Evolutionary conservation across 2,329 filamentous ascomycete species (phyloP), one percentile per base, ranked within the genome.

Genomic region (Eutypella sp.): DNA sequence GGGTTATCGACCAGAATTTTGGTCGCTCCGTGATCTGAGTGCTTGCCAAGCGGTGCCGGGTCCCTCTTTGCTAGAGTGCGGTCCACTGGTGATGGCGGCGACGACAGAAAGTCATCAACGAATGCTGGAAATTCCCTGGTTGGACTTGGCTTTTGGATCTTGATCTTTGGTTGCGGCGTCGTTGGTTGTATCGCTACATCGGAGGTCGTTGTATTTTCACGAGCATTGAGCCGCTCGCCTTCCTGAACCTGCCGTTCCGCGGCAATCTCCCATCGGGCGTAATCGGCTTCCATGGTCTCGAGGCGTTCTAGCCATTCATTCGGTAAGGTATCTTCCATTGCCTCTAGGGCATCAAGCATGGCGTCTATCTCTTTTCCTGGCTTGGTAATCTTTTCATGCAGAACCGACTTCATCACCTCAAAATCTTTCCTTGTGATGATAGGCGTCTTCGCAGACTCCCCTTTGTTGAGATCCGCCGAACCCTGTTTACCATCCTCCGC

Each of bases 271-370:
- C 93, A 99, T 20, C 83, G 78, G 7, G 82, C 80, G 65, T 92
- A 96, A 24, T 84, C 79, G 10, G 76, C 72, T 64, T 99, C 93
- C 4, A 95, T 72, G 0, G 70, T 67, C 63, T 97, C 93, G 69
- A 97, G 85, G 4, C 84, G 78, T 57, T 95, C 89, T 46, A 97
- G 81, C 93, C 92, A 99, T 23, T 72, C 64, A 34, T 95, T 87
- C 0, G 93, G 93, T 9, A 99, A 71, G 0, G 86, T 89, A 58
- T 99, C 93, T 37, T 85, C 76, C 45, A 83, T 76, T 2, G 89
- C 91, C 65, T 97, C 93, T 2, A 97, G 74, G 25, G 81, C 77
- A 65, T 99, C 91, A 13, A 99, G 76, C 78, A 96, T 89, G 42
- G 76, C 80, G 63, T 99, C 93, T 50, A 97, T 74, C 33, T 82